phyloP scores from a whole-genome alignment of 2,329 filamentous ascomycete species.

The Colletotrichum melonis region DNA sequence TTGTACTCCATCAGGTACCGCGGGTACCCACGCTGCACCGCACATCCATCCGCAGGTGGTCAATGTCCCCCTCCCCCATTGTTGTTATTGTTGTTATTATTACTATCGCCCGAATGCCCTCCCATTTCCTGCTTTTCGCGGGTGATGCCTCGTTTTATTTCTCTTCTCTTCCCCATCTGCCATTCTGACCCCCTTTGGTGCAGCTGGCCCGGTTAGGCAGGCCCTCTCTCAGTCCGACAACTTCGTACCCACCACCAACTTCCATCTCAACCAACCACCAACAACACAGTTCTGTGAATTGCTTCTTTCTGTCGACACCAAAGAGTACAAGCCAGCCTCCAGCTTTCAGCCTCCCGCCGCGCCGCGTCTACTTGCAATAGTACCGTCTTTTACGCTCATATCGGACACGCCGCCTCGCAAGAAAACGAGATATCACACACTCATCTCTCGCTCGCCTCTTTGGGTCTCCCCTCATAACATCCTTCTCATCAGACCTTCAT shows the following conservation, averaged over 20 bases:
- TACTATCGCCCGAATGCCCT: conserved; percentile 31
- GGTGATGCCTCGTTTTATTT: conserved; percentile 11
- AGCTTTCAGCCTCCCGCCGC: not conserved
- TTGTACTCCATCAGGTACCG: too few species aligned
- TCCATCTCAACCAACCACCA: not conserved
- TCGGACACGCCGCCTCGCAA: conserved; percentile 2
- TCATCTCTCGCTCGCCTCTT: not conserved
- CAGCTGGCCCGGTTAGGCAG: conserved; percentile 25
- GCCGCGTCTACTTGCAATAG: not conserved
- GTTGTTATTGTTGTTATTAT: conserved; percentile 33
- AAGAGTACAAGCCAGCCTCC: not conserved
- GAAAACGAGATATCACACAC: not conserved
- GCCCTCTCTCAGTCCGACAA: conserved; percentile 18
- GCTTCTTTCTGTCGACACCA: conserved; percentile 19
- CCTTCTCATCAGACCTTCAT: conserved; percentile 18
- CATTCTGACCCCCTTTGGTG: not conserved
- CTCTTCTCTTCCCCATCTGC: not conserved
- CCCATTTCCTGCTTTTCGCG: not conserved
- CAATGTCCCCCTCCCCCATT: not conserved
- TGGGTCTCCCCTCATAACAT: not conserved
- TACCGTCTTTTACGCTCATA: not conserved
- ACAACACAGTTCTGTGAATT: conserved; percentile 19
- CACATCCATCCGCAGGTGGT: not conserved
- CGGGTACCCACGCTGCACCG: not conserved
- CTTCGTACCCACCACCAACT: not conserved